phyloP scores from a whole-genome alignment of 768 basidiomycete genomes.

The Xerocomus spinulosus region DNA sequence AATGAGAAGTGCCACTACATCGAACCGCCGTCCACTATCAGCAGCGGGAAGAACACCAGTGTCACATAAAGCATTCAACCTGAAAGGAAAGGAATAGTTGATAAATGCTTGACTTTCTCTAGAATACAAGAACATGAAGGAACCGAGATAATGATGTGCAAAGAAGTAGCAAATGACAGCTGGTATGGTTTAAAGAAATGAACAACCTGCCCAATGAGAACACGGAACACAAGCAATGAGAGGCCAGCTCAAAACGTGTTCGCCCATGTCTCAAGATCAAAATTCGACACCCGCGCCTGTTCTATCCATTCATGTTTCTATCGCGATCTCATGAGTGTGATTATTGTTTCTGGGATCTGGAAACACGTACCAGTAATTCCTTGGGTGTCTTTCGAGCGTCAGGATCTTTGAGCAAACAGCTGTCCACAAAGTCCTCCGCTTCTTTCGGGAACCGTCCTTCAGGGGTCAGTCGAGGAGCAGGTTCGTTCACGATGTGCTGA shows the following conservation, averaged over 20 bases:
- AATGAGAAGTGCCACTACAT: too few species aligned
- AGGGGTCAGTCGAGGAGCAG: constrained; percentile 81
- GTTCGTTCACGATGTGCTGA: constrained; percentile 98
- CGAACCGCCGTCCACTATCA: too few species aligned
- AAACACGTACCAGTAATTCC: constrained; percentile 65
- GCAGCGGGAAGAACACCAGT: too few species aligned
- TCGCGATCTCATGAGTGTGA: constrained; percentile 7
- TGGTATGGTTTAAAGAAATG: constrained; percentile 22
- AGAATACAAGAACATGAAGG: constrained; percentile 30
- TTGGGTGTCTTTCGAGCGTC: constrained; percentile 79
- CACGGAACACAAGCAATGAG: constrained; percentile 10
- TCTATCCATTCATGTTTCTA: constrained; percentile 78
- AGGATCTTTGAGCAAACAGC: constrained; percentile 89
- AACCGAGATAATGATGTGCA: constrained; percentile 29
- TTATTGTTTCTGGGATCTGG: not conserved
- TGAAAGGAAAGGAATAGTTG: not conserved
- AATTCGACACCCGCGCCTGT: constrained; percentile 49
- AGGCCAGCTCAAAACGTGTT: constrained; percentile 53
- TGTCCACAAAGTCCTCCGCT: constrained; percentile 83
- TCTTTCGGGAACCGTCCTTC: constrained; percentile 68
- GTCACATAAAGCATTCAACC: too few species aligned
- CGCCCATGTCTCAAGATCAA: constrained; percentile 80
- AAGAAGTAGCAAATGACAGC: constrained; percentile 25
- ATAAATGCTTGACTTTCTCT: constrained; percentile 17
- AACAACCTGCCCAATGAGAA: constrained; percentile 3